phyloP scores from a whole-genome alignment of 306 rosid genomes.

The Vigna trinervia region DNA sequence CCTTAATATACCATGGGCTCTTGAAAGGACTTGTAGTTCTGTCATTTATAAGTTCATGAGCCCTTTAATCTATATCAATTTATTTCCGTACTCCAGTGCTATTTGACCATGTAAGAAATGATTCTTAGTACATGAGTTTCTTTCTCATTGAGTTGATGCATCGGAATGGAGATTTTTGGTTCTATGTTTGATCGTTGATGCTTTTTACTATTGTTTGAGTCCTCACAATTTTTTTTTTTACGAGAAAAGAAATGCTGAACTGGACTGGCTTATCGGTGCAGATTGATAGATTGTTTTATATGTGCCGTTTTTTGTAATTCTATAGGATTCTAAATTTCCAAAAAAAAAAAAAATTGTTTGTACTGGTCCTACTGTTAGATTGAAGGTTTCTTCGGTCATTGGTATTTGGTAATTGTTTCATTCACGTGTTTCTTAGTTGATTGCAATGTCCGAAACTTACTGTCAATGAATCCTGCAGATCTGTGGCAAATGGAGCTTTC shows the following conservation, averaged over 20 bases:
- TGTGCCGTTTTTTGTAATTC: conserved; percentile 15
- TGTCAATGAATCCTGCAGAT: conserved; percentile 56
- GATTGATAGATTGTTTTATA: conserved; percentile 7
- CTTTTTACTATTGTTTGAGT: conserved; percentile 30
- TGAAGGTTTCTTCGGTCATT: conserved; percentile 1
- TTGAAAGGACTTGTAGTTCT: conserved; percentile 6
- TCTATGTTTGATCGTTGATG: neutral
- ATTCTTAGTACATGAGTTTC: conserved; percentile 3
- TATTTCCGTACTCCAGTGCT: conserved; percentile 2
- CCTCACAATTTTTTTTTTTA: conserved; percentile 25
- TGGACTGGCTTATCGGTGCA: neutral
- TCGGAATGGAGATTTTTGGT: conserved; percentile 14
- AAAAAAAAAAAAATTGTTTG: neutral
- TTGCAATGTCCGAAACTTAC: neutral
- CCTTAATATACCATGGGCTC: neutral
- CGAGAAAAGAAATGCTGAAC: conserved; percentile 16
- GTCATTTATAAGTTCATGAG: neutral
- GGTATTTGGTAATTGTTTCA: conserved; percentile 12
- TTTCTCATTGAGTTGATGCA: conserved; percentile 9
- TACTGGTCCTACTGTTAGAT: neutral
- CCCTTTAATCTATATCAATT: conserved; percentile 2
- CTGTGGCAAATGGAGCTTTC: conserved; percentile 81
- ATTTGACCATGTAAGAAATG: conserved; percentile 6
- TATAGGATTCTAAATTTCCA: conserved; percentile 34
- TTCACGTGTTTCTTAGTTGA: conserved; percentile 34